Evolutionary conservation across 768 basidiomycete species (phyloP).

Genomic region (Lentinula boryana): DNA sequence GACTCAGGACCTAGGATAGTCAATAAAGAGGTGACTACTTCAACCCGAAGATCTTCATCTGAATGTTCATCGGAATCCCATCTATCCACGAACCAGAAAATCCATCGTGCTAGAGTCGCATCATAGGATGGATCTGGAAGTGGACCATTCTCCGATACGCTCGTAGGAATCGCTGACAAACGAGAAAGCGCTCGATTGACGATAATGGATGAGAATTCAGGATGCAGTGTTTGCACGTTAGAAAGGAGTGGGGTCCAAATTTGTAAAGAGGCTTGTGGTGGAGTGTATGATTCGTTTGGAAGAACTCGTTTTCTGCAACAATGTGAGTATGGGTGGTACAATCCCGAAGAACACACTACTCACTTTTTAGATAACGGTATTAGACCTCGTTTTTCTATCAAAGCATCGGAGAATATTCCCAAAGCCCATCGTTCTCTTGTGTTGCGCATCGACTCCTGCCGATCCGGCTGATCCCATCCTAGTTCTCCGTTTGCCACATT

Average conservation of each 20-base stretch:
- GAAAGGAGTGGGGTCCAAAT: slow-evolving; percentile 64
- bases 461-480: slow-evolving; percentile 35
- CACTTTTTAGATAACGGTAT: slow-evolving; percentile 86
- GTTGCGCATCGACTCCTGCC: slow-evolving; percentile 31
- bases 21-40: slow-evolving; percentile 39
- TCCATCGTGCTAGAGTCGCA: slow-evolving; percentile 66
- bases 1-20: slow-evolving; percentile 38
- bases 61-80: slow-evolving; percentile 24
- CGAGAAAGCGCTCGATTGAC: neutral
- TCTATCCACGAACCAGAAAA: slow-evolving; percentile 48
- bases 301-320: slow-evolving; percentile 49
- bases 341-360: slow-evolving; percentile 33
- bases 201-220: slow-evolving; percentile 37
- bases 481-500: slow-evolving; percentile 40
- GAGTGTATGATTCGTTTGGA: slow-evolving; percentile 35
- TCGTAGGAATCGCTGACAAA: slow-evolving; percentile 4
- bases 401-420: slow-evolving; percentile 56
- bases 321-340: slow-evolving; percentile 39
- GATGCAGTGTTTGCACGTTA: slow-evolving; percentile 52
- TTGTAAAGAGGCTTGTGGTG: slow-evolving; percentile 44
- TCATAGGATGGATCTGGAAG: slow-evolving; percentile 38
- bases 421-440: slow-evolving; percentile 61
- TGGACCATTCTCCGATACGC: slow-evolving; percentile 9
- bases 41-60: slow-evolving; percentile 39
- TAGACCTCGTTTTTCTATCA: slow-evolving; percentile 68